Evolutionary conservation across 768 basidiomycete genomes (phyloP).

Genomic region (Tricholoma hemisulphureum): DNA sequence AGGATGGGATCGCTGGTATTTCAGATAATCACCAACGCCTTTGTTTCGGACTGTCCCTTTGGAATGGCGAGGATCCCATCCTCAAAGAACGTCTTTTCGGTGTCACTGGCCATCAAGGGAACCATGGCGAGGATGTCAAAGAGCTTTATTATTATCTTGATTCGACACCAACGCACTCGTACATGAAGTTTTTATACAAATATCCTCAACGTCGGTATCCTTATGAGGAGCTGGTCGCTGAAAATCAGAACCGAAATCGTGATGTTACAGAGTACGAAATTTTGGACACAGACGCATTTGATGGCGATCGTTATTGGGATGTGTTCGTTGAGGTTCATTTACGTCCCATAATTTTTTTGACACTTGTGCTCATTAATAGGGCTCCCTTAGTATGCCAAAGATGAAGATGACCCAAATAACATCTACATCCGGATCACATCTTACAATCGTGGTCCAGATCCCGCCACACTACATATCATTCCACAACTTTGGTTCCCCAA

Average conservation of each 20-base stretch:
- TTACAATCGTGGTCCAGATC: slow-evolving; percentile 95
- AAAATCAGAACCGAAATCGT: slow-evolving; percentile 78
- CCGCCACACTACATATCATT: slow-evolving; percentile 89
- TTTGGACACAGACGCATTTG: slow-evolving; percentile 87
- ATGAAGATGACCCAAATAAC: slow-evolving; percentile 85
- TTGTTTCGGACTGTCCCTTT: slow-evolving; percentile 86
- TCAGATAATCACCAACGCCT: slow-evolving; percentile 96
- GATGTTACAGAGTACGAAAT: slow-evolving; percentile 93
- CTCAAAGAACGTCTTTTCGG: slow-evolving; percentile 97
- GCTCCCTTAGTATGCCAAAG: slow-evolving; percentile 84
- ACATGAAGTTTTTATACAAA: slow-evolving; percentile 99
- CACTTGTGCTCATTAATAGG: slow-evolving; percentile 1
- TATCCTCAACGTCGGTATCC: slow-evolving; percentile 92
- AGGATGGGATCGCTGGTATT: slow-evolving; percentile 96
- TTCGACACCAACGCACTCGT: slow-evolving; percentile 97
- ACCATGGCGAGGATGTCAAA: slow-evolving; percentile 99
- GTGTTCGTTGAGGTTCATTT: slow-evolving; percentile 88
- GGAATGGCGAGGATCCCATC: slow-evolving; percentile 94
- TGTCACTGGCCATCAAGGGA: slow-evolving; percentile 95
- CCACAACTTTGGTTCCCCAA: slow-evolving; percentile 98
- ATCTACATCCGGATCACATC: slow-evolving; percentile 91
- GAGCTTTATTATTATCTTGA: slow-evolving; percentile 99
- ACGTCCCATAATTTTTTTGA: neutral
- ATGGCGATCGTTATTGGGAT: slow-evolving; percentile 96
- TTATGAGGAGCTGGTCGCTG: slow-evolving; percentile 88